These are phyloP conservation scores for Podospora anserina DNA, from an alignment of 495 filamentous ascomycete genomes.

Conservation along the genomic window DNA sequence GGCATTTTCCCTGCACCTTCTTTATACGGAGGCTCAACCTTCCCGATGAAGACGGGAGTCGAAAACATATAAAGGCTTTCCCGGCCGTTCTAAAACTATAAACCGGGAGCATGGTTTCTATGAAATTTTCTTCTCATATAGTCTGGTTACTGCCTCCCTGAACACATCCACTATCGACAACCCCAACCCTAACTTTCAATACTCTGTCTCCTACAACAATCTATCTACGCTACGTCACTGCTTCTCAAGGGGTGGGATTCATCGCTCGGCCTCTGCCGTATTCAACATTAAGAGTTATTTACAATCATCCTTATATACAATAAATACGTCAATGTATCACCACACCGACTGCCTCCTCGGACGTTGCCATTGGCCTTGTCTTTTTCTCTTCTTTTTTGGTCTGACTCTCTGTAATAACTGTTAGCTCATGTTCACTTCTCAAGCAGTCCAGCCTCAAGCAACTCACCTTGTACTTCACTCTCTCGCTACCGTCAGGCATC, in stretches of 20 bases:
- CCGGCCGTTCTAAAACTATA: too few species aligned
- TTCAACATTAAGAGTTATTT: background rate
- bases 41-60: too few species aligned
- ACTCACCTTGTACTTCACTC: constrained; percentile 38
- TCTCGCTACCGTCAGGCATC: constrained; percentile 41
- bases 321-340: constrained; percentile 10
- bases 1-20: constrained; percentile 13
- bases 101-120: background rate
- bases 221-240: background rate
- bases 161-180: background rate
- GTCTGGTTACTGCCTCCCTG: background rate
- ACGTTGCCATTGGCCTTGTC: constrained; percentile 18
- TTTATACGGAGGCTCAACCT: constrained; percentile 1
- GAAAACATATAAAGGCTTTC: too few species aligned
- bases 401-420: constrained; percentile 26
- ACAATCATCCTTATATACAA: background rate
- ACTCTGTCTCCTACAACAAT: background rate
- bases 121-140: background rate
- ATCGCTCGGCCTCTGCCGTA: background rate
- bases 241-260: background rate
- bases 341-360: constrained; percentile 25
- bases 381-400: constrained; percentile 28
- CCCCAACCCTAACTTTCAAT: background rate
- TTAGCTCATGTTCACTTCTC: background rate
- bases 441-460: background rate